phyloP scores from a whole-genome alignment of 2,329 filamentous ascomycete species.

The Coniochaeta sp. region DNA sequence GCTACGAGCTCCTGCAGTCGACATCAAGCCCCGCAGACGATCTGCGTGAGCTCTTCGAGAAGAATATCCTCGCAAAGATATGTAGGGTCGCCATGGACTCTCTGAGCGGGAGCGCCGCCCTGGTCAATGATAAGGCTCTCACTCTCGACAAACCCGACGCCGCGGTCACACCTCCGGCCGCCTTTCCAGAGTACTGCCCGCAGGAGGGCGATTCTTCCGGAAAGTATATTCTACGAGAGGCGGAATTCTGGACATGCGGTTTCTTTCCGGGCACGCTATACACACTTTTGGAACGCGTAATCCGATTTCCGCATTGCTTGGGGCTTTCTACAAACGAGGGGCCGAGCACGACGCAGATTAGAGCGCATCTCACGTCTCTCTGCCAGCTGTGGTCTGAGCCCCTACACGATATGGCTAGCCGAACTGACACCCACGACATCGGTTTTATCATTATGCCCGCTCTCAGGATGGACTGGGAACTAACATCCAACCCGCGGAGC shows the following conservation, averaged over 20 bases:
- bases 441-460: slow-evolving; percentile 38
- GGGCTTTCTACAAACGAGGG: not conserved
- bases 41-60: not conserved
- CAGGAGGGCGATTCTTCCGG: slow-evolving; percentile 2
- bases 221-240: slow-evolving; percentile 5
- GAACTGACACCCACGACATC: slow-evolving; percentile 38
- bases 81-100: slow-evolving; percentile 8
- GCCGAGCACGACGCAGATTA: not conserved
- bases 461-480: slow-evolving; percentile 33
- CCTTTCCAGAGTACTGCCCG: slow-evolving; percentile 6
- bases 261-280: slow-evolving; percentile 19
- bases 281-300: slow-evolving; percentile 13
- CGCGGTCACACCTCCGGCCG: not conserved
- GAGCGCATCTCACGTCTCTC: slow-evolving; percentile 7
- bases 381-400: slow-evolving; percentile 16
- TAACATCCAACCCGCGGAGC: slow-evolving; percentile 26
- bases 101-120: no score
- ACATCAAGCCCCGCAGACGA: not conserved
- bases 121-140: no score
- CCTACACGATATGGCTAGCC: slow-evolving; percentile 20
- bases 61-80: slow-evolving; percentile 9
- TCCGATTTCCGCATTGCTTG: slow-evolving; percentile 9
- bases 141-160: no score
- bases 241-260: slow-evolving; percentile 9
- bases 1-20: not conserved